Conservation (phyloP, 2,329 filamentous ascomycete genomes). For the Sarocladium oryzae region DNA sequence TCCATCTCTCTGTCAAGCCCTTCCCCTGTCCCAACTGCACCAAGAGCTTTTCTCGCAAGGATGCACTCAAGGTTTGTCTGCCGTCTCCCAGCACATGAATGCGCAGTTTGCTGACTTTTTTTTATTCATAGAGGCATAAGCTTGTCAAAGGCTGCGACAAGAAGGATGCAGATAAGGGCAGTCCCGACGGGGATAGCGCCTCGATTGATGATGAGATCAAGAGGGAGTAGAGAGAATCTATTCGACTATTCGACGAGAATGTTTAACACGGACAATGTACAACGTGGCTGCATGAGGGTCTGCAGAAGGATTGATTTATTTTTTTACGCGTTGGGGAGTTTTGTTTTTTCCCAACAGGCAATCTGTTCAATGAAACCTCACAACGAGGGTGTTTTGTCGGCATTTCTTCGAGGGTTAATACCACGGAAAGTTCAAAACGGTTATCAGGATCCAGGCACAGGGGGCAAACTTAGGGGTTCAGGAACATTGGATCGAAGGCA, state of each 20-base stretch:
- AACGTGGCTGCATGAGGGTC: background rate
- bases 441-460: background rate
- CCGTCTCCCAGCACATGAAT: background rate
- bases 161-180: constrained; percentile 16
- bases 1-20: constrained; percentile 91
- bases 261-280: background rate
- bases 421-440: constrained; percentile 2
- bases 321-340: background rate
- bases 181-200: background rate
- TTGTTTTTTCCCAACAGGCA: background rate
- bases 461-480: background rate
- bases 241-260: too few species aligned
- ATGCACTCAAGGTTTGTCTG: constrained; percentile 80
- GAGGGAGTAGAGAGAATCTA: background rate
- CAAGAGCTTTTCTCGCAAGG: constrained; percentile 95
- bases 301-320: background rate
- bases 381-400: background rate
- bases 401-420: background rate
- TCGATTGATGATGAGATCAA: background rate
- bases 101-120: constrained; percentile 12
- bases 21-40: constrained; percentile 89
- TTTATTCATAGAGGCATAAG: constrained; percentile 47
- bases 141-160: constrained; percentile 57
- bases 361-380: background rate
- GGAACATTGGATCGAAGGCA: background rate